Evolutionary conservation across 441 rosid genomes (phyloP), one percentile per base, ranked within the genome.

Genomic region (Jatropha podagrica): DNA sequence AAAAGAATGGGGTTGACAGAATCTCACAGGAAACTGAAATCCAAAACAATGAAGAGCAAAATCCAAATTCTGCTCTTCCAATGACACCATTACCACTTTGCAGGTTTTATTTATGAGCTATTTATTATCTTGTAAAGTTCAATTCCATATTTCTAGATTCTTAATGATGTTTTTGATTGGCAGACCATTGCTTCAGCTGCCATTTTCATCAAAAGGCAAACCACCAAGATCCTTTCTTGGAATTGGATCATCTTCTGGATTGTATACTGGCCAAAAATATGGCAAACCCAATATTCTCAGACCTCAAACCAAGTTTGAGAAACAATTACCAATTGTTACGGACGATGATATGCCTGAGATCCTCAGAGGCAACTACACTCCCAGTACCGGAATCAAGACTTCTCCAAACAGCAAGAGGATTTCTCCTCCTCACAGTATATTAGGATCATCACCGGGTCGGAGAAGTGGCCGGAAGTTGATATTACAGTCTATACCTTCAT

Each of bases 371-470:
- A 82, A 69, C 76, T 65, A 70, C 68, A 78, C 92, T 69, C 90
- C 91, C 2, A 68, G 55, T 38, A 58, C 77, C 0, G 82, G 82
- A 55, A 68, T 86, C 73, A 96, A 90, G 86, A 86, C 91, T 10
- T 81, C 99, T 78, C 99, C 99, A 58, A 96, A 94, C 83, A 83
- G 95, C 79, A 96, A 96, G 91, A 92, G 99, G 88, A 89, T 96
- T 75, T 94, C 98, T 77, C 98, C 97, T 23, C 98, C 96, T 26
- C 86, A 89, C 49, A 72, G 72, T 13, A 86, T 84, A 73, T 78
- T 89, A 18, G 89, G 91, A 42, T 86, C 92, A 44, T 86, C 92
- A 62, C 90, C 96, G 5, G 86, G 85, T 65, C 85, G 73, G 27
- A 78, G 90, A 83, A 88, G 88, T 17, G 91, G 98, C 71, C 85